phyloP scores from a whole-genome alignment of 441 rosid genomes.

The Mallotus repandus region DNA sequence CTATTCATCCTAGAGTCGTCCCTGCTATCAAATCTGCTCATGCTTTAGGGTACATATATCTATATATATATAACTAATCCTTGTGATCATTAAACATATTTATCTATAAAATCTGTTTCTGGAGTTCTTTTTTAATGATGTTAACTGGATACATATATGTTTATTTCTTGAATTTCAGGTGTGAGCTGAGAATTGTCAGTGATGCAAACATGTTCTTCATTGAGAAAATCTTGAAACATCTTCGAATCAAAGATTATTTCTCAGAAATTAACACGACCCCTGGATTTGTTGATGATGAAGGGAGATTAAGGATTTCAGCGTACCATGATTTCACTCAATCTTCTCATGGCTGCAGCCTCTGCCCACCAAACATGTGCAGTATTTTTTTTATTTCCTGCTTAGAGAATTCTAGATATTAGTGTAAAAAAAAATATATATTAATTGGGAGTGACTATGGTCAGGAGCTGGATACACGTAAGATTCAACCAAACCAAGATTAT shows the following conservation, averaged over 20 bases:
- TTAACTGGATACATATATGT: neutral
- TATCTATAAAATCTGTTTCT: neutral
- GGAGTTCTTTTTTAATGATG: neutral
- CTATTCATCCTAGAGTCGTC: constrained; percentile 55
- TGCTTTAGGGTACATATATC: constrained; percentile 32
- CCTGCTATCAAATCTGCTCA: constrained; percentile 57
- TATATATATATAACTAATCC: neutral
- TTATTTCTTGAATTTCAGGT: constrained; percentile 34
- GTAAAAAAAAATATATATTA: neutral
- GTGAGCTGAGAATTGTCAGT: constrained; percentile 74
- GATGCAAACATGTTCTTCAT: constrained; percentile 82
- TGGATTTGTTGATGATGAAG: constrained; percentile 50
- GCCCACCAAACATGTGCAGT: constrained; percentile 59
- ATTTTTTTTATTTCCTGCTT: too few species aligned
- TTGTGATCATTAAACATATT: neutral
- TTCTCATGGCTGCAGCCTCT: constrained; percentile 58
- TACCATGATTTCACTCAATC: constrained; percentile 50
- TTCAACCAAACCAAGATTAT: neutral
- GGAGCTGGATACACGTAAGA: neutral
- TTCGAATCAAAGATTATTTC: constrained; percentile 53
- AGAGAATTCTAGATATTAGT: neutral
- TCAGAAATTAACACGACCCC: constrained; percentile 72
- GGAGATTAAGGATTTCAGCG: constrained; percentile 54
- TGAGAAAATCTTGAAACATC: constrained; percentile 66
- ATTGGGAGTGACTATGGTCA: neutral